Evolutionary conservation across 257 asterid species (phyloP).

Genomic region (Ocimum tenuiflorum): DNA sequence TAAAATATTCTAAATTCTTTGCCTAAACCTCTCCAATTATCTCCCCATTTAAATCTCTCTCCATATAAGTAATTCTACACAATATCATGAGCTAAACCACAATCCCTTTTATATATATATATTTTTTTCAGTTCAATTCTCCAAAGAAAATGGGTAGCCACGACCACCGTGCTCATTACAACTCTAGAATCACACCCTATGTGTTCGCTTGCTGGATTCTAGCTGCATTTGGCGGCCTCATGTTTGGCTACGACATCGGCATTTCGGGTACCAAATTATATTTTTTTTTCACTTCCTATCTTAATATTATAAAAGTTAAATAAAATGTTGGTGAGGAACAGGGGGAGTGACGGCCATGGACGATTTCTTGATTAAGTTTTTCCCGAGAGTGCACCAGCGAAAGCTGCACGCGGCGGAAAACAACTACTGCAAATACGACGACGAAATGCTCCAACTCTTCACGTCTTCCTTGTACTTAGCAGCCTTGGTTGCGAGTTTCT

Average conservation of each 20-base stretch:
- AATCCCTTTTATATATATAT: too few relatives aligned
- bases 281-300: background rate
- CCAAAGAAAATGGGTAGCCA: background rate
- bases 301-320: too few relatives aligned
- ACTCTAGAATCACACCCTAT: slow-evolving; percentile 32
- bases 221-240: slow-evolving; percentile 50
- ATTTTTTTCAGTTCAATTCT: too few relatives aligned
- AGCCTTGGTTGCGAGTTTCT: slow-evolving; percentile 61
- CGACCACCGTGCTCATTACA: background rate
- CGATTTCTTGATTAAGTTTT: slow-evolving; percentile 64
- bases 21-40: background rate
- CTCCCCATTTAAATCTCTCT: too few relatives aligned
- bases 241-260: slow-evolving; percentile 54
- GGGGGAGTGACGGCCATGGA: slow-evolving; percentile 90
- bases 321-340: background rate
- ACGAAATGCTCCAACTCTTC: slow-evolving; percentile 71
- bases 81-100: too few relatives aligned
- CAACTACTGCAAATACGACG: slow-evolving; percentile 75
- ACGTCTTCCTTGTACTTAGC: slow-evolving; percentile 74
- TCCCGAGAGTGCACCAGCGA: slow-evolving; percentile 45
- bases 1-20: too few relatives aligned
- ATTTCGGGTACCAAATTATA: slow-evolving; percentile 32
- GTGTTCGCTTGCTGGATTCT: slow-evolving; percentile 45
- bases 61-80: too few relatives aligned
- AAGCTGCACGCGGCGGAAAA: slow-evolving; percentile 36